phyloP scores from a whole-genome alignment of 2,329 filamentous ascomycete species.

The Neofusicoccum laricinum region DNA sequence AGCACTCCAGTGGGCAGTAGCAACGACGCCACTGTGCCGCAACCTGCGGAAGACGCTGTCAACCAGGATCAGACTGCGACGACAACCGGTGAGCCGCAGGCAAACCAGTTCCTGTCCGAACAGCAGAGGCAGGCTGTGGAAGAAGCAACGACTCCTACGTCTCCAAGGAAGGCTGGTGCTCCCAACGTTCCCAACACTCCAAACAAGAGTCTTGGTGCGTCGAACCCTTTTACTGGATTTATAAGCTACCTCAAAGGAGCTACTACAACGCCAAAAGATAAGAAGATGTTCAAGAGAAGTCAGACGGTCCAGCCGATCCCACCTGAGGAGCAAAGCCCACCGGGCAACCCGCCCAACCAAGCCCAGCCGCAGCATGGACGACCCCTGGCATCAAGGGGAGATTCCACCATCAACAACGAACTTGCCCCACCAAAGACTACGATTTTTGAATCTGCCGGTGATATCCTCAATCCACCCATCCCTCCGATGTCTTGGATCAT shows the following conservation, averaged over 20 bases:
- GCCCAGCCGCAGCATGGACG: not conserved
- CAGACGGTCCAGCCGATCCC: conserved; percentile 62
- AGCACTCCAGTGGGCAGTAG: conserved; percentile 25
- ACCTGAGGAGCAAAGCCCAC: conserved; percentile 26
- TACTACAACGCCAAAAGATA: conserved; percentile 69
- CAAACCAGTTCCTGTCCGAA: conserved; percentile 30
- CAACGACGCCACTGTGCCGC: conserved; percentile 60
- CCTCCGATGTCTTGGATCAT: conserved; percentile 78
- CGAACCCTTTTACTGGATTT: conserved; percentile 14
- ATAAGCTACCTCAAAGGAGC: conserved; percentile 40
- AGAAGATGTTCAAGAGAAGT: conserved; percentile 57
- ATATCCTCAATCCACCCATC: conserved; percentile 85
- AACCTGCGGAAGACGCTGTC: conserved; percentile 64
- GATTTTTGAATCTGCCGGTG: conserved; percentile 91
- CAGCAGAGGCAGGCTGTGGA: conserved; percentile 26
- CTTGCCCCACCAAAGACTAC: conserved; percentile 83
- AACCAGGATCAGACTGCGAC: conserved; percentile 62
- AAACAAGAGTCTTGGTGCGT: not conserved
- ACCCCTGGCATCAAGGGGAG: conserved; percentile 1
- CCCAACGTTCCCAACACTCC: not conserved
- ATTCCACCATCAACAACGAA: conserved; percentile 47
- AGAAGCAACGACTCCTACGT: conserved; percentile 32
- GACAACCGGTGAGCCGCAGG: conserved; percentile 27
- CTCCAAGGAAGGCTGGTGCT: conserved; percentile 2
- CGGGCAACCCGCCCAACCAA: not conserved